phyloP scores from a whole-genome alignment of 75 land plant genomes.

The Adiantum capillusveneris region DNA sequence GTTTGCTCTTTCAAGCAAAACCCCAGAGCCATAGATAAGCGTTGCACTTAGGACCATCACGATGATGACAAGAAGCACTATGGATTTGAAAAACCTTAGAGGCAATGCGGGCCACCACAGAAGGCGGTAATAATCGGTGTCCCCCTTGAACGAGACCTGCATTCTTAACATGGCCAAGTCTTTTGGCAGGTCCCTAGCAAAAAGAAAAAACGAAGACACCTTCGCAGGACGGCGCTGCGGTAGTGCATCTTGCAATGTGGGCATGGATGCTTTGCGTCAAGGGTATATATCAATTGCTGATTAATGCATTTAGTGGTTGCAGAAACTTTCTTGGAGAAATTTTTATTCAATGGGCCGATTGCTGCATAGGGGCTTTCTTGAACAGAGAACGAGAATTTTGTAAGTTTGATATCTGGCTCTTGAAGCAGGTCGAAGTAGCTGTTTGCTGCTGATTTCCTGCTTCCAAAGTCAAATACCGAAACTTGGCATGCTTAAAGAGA shows the following conservation, averaged over 20 bases:
- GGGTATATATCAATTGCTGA: too few relatives aligned
- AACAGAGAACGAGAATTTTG: too few relatives aligned
- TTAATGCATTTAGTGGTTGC: too few relatives aligned
- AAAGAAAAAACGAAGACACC: not conserved
- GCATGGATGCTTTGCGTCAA: not conserved
- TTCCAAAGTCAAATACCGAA: too few relatives aligned
- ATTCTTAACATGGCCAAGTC: not conserved
- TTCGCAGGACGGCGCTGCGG: not conserved
- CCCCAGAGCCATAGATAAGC: slow-evolving; percentile 23
- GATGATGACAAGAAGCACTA: not conserved
- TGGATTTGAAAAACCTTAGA: slow-evolving; percentile 1
- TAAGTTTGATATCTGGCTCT: too few relatives aligned
- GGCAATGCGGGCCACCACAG: not conserved
- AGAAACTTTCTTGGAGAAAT: too few relatives aligned
- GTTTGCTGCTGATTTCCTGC: too few relatives aligned
- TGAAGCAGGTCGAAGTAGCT: too few relatives aligned
- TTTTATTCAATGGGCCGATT: too few relatives aligned
- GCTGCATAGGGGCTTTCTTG: too few relatives aligned
- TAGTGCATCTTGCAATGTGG: not conserved
- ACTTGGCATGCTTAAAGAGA: too few relatives aligned
- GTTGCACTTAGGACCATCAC: slow-evolving; percentile 9
- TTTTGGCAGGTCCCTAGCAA: not conserved
- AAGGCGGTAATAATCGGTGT: not conserved
- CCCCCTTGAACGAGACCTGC: slow-evolving; percentile 7
- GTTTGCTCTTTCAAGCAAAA: slow-evolving; percentile 49